A percentile compares a stretch with the other conserved stretches of the same genome.
phyloP scores from a whole-genome alignment of 129 eudicot genomes.

The Saussurea involucrata region DNA sequence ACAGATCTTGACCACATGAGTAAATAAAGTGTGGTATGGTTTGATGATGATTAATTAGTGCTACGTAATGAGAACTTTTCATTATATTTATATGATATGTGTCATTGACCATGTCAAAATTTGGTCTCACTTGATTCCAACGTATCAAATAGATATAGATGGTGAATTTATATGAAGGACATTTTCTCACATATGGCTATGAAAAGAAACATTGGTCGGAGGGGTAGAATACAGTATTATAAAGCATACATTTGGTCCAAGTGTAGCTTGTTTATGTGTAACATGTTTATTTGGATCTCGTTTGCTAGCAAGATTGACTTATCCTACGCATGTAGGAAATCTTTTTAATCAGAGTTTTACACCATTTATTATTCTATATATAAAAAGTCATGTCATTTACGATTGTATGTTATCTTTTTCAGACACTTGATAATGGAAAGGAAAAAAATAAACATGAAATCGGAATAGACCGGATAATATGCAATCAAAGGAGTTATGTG shows the following conservation, averaged over 20 bases:
- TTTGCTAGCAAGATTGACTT: background rate
- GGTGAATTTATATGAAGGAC: background rate
- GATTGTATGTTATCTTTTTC: background rate
- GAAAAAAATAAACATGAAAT: background rate
- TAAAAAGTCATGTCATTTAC: background rate
- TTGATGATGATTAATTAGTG: too few relatives aligned
- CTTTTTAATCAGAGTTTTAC: background rate
- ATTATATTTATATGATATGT: too few relatives aligned
- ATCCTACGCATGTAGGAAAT: background rate
- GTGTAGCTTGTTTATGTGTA: background rate
- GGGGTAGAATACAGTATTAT: too few relatives aligned
- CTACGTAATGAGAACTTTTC: too few relatives aligned
- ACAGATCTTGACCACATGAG: background rate
- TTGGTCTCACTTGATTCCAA: background rate
- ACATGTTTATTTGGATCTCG: background rate
- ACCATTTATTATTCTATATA: background rate
- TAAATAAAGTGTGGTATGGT: background rate
- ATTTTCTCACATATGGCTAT: background rate
- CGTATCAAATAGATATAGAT: background rate
- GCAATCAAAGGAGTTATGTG: background rate
- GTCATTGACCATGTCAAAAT: too few relatives aligned
- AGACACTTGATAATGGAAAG: background rate
- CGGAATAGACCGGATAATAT: background rate
- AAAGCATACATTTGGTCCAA: background rate
- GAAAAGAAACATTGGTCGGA: too few relatives aligned